Evolutionary conservation across 139 green algal genomes (phyloP).

Genomic region (Diplosphaera chodatii): DNA sequence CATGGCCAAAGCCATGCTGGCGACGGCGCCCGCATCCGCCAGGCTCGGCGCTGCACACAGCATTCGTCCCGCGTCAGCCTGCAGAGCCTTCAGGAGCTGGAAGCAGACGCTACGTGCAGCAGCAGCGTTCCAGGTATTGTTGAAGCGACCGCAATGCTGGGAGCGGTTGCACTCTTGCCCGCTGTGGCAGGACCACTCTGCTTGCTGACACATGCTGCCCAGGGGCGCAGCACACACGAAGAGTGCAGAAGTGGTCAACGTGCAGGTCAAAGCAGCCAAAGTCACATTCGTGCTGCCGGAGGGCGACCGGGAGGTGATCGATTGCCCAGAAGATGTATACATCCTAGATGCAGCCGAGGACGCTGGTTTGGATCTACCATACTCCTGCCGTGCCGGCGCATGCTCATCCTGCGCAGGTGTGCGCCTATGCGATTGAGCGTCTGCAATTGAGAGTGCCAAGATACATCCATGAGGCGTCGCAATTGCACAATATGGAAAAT

Average conservation of each 20-base stretch:
- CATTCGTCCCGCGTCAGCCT: background rate
- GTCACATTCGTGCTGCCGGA: constrained; percentile 66
- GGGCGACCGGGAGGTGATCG: constrained; percentile 61
- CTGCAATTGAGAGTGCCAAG: too few relatives aligned
- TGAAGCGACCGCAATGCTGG: background rate
- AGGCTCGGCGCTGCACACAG: background rate
- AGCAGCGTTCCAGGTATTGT: background rate
- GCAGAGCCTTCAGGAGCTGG: background rate
- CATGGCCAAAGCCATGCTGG: background rate
- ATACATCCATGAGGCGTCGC: background rate
- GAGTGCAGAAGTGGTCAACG: background rate
- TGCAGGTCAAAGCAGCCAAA: constrained; percentile 44
- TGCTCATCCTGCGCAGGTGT: constrained; percentile 71
- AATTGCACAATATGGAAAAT: background rate
- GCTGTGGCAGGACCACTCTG: background rate
- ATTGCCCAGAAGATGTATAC: constrained; percentile 60
- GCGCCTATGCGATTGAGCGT: background rate
- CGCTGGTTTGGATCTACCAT: constrained; percentile 69
- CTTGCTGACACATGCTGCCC: too few relatives aligned
- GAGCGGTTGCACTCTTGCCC: background rate
- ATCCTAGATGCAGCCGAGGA: constrained; percentile 74
- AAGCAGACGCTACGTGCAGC: background rate
- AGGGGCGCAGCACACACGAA: too few relatives aligned
- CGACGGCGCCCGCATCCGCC: background rate
- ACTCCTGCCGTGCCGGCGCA: constrained; percentile 75